phyloP scores from a whole-genome alignment of 2,329 filamentous ascomycete genomes.

The Albifimbria verrucaria region DNA sequence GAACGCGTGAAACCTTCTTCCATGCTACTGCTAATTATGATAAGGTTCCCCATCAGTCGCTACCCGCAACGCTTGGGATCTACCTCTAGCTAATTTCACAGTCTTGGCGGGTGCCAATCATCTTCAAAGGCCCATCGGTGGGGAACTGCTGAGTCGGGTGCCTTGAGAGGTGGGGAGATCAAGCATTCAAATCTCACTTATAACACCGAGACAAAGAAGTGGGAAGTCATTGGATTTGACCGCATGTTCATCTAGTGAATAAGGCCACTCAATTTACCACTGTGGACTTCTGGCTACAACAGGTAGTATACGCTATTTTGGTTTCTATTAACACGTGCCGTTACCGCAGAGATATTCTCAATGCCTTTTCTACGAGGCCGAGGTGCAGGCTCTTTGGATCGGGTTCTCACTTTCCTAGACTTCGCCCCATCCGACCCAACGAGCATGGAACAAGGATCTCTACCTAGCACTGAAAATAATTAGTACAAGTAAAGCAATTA shows the following conservation, averaged over 20 bases:
- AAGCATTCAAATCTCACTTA: constrained; percentile 23
- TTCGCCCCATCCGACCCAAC: too few relatives aligned
- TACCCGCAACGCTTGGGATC: constrained; percentile 59
- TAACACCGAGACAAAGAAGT: background rate
- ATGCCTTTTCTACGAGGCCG: too few relatives aligned
- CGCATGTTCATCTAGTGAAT: background rate
- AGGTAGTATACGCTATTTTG: too few relatives aligned
- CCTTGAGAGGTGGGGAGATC: constrained; percentile 44
- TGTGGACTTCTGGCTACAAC: too few relatives aligned
- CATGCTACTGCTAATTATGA: background rate
- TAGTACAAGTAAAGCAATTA: too few relatives aligned
- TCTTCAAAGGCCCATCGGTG: constrained; percentile 40
- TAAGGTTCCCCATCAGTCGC: constrained; percentile 53
- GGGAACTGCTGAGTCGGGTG: constrained; percentile 49
- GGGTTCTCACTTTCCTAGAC: too few relatives aligned
- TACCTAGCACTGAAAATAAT: too few relatives aligned
- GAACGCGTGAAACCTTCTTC: background rate
- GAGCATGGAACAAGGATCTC: too few relatives aligned
- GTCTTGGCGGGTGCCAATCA: constrained; percentile 60
- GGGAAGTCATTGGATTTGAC: background rate
- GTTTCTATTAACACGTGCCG: too few relatives aligned
- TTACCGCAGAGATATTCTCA: too few relatives aligned
- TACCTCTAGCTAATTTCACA: constrained; percentile 68
- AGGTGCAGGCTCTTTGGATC: too few relatives aligned
- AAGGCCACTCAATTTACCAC: too few relatives aligned